Conservation (phyloP, 345 rosid genomes). For the Lenwebbia sp. region DNA sequence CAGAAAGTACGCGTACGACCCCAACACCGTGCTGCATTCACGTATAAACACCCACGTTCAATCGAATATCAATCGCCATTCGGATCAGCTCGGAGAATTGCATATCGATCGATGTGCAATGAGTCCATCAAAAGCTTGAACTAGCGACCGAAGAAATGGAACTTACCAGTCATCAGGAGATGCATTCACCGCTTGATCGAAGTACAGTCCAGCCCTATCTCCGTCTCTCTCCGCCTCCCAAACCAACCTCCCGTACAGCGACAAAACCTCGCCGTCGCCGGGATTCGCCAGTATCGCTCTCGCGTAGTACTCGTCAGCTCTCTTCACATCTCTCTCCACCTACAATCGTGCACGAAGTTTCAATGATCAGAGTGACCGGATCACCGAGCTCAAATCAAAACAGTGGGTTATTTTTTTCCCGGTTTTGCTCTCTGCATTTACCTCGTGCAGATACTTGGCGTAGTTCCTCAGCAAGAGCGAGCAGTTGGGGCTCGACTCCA, state of each 20-base stretch:
- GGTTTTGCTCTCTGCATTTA: not conserved
- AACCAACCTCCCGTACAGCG: constrained; percentile 56
- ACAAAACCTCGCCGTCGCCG: constrained; percentile 57
- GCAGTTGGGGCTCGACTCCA: constrained; percentile 51
- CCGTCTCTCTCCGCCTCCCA: constrained; percentile 51
- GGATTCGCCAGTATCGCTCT: constrained; percentile 63
- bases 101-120: not conserved
- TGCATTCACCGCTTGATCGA: constrained; percentile 53
- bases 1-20: constrained; percentile 72
- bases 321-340: constrained; percentile 49
- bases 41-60: not conserved
- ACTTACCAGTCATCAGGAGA: constrained; percentile 69
- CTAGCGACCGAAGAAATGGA: not conserved
- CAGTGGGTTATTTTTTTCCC: not conserved
- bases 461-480: constrained; percentile 61
- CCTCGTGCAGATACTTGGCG: constrained; percentile 65
- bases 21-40: constrained; percentile 54
- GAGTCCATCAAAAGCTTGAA: not conserved
- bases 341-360: not conserved
- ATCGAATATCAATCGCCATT: no score
- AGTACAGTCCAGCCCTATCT: constrained; percentile 50
- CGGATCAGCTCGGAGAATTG: not conserved
- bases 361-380: not conserved
- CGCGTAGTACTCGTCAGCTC: constrained; percentile 58
- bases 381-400: not conserved